Evolutionary conservation across 2,329 filamentous ascomycete genomes (phyloP).

Genomic region (Colletotrichum tropicale): DNA sequence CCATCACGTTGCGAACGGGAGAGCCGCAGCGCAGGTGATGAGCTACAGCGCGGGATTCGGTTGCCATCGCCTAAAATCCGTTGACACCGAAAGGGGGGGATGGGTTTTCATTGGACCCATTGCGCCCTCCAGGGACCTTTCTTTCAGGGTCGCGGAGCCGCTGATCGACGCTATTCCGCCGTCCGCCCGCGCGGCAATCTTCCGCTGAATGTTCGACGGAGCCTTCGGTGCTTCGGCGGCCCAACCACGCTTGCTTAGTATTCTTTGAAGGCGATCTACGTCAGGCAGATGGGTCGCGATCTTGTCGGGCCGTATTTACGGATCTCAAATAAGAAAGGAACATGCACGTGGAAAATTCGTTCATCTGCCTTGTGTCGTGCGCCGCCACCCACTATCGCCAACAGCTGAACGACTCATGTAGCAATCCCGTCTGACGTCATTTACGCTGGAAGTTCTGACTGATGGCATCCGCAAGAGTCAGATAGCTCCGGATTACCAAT

Average conservation of each 20-base stretch:
- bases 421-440: constrained; percentile 1
- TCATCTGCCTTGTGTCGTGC: not conserved
- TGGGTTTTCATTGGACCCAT: not conserved
- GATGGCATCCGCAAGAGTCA: not conserved
- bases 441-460: not conserved
- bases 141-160: not conserved
- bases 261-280: constrained; percentile 1
- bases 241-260: not conserved
- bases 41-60: not conserved
- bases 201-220: not conserved
- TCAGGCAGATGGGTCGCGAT: not conserved
- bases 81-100: not conserved
- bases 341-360: not conserved
- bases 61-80: not conserved
- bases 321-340: not conserved
- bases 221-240: not conserved
- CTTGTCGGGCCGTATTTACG: not conserved
- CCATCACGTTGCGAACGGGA: not conserved
- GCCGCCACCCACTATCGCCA: not conserved
- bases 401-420: constrained; percentile 8
- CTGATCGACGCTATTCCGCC: constrained; percentile 9
- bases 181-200: not conserved
- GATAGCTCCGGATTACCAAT: not conserved
- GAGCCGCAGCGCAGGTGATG: not conserved
- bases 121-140: not conserved